Base-by-base conservation (phyloP, 2,329 filamentous ascomycete genomes). In the Nakataea oryzae region DNA sequence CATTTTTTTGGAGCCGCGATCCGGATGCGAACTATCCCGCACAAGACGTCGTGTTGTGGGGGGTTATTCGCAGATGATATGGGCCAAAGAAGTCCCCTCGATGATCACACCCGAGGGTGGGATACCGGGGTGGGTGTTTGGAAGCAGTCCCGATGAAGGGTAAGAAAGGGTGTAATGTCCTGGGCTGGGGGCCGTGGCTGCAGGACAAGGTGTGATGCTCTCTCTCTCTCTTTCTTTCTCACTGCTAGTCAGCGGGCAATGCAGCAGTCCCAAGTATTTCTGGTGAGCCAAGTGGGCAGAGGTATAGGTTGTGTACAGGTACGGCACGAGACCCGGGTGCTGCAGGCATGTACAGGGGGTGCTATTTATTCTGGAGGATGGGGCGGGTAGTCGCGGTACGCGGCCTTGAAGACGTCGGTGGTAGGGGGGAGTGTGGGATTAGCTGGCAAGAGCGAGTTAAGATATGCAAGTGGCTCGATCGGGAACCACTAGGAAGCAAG, bases 381-480 rank as follows among this genome's bases (percentile, higher is more conserved):
- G 71, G 70, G 70, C 70, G 71, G 71, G 69, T 70, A 73, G 73
- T 71, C 72, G 71, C 72, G 71, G 70, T 74, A 72, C 58, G 41
- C 24, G 41, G 21, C 41, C 41, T 17, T 50, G 41, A 50, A n/a
- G 11, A n/a, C 41, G 41, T 41, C 24, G 34, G 58, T 59, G 58
- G 58, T 59, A 47, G 32, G 58, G 56, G 70, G 74, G 73, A 71
- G 72, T 71, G 70, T 73, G 73, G 41, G 73, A 71, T 78, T 75
- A 78, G 73, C 74, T 78, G 76, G 75, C 76, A 77, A 50, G 11
- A n/a, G 21, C 41, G 73, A 69, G 69, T 54, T 60, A n/a, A n/a
- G 24, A 70, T 72, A 77, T 79, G 77, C 77, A 79, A 69, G 75
- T 75, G 69, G 73, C 74, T 75, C 69, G 69, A 72, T 78, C 75